These are phyloP conservation scores for Trypanosomatidae sp. DNA, from an alignment of 208 protist genomes.

Conservation along the genomic window DNA sequence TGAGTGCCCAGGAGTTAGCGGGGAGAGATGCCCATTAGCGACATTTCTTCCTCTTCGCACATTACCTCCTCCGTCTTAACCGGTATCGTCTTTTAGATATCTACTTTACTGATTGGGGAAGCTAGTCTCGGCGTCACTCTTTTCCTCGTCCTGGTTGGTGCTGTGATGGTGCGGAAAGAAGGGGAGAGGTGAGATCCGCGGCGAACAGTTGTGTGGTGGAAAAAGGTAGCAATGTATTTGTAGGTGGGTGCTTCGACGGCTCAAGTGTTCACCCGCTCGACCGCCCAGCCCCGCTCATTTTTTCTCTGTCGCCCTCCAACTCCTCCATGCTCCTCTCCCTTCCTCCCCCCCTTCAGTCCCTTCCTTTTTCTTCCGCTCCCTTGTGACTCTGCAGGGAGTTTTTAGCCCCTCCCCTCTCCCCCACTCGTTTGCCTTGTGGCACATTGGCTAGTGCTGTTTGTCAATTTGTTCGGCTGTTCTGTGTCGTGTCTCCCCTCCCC, in stretches of 20 bases:
- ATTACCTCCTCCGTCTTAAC: background rate
- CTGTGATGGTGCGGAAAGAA: background rate
- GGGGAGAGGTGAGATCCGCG: background rate
- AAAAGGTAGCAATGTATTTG: background rate
- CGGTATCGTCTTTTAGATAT: background rate
- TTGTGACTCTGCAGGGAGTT: background rate
- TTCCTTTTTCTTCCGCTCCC: constrained; percentile 15
- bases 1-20: background rate
- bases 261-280: background rate
- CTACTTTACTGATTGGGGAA: background rate
- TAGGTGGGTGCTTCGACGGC: background rate
- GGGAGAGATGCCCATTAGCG: background rate
- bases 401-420: background rate
- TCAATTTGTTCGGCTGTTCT: background rate
- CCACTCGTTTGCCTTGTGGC: background rate
- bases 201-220: background rate
- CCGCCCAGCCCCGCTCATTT: too few species aligned
- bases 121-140: background rate
- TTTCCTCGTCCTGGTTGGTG: background rate
- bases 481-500: background rate
- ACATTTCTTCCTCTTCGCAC: background rate
- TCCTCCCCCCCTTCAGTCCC: constrained; percentile 4
- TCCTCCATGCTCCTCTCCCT: background rate
- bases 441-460: background rate
- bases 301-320: background rate